phyloP scores from a whole-genome alignment of 371 early-diverging fungal genomes.

The Rhizomucor pusillus region DNA sequence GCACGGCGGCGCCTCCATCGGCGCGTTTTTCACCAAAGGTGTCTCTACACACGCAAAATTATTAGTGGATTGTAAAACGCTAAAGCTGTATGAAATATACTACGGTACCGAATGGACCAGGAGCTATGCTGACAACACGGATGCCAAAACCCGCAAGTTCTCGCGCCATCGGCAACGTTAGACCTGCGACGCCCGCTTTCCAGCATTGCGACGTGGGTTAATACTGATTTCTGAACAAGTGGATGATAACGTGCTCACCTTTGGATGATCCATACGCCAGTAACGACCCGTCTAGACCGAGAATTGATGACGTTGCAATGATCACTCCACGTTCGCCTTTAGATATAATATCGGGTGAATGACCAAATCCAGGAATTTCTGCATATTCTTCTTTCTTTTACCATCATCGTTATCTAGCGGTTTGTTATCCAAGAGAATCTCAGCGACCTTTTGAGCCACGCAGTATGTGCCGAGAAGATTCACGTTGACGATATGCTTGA shows the following conservation, averaged over 20 bases:
- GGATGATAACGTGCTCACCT: conserved; percentile 28
- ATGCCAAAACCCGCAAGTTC: conserved; percentile 53
- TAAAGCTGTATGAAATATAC: neutral
- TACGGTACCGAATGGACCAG: conserved; percentile 52
- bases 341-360: neutral
- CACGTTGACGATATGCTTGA: conserved; percentile 47
- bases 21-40: conserved; percentile 19
- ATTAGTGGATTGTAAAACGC: neutral
- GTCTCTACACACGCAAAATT: conserved; percentile 22
- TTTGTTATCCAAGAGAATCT: conserved; percentile 37
- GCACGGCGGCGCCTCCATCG: conserved; percentile 3
- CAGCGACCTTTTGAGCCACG: conserved; percentile 55
- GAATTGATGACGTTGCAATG: conserved; percentile 54
- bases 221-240: neutral
- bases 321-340: conserved; percentile 58
- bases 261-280: conserved; percentile 58
- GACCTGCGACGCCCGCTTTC: conserved; percentile 51
- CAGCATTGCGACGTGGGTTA: neutral
- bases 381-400: neutral
- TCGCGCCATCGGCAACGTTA: conserved; percentile 61
- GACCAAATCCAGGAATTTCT: neutral
- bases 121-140: conserved; percentile 60
- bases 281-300: conserved; percentile 50
- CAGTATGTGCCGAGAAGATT: conserved; percentile 60
- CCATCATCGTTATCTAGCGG: conserved; percentile 35